Evolutionary conservation across 805 yeast species (phyloP).

Genomic region (Spathaspora sp.): DNA sequence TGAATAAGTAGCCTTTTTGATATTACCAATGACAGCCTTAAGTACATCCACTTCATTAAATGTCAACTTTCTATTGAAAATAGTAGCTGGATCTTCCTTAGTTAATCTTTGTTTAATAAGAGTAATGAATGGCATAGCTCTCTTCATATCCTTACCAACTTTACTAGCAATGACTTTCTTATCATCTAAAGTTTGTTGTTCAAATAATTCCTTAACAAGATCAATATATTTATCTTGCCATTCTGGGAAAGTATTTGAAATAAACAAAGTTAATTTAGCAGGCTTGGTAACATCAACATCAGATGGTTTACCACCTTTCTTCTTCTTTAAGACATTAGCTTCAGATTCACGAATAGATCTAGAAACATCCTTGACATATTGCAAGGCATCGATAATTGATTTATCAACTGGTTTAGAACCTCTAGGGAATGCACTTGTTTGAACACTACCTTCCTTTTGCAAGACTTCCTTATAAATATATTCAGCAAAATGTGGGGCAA

Average conservation of each 20-base stretch:
- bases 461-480: constrained; percentile 82
- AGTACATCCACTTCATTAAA: constrained; percentile 75
- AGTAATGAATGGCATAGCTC: constrained; percentile 96
- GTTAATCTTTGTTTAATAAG: constrained; percentile 76
- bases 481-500: constrained; percentile 96
- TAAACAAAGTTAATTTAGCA: constrained; percentile 64
- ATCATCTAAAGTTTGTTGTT: constrained; percentile 58
- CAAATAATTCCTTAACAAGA: constrained; percentile 74
- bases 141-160: constrained; percentile 88
- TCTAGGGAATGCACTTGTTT: constrained; percentile 77
- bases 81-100: constrained; percentile 66
- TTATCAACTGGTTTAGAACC: constrained; percentile 63
- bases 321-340: constrained; percentile 71
- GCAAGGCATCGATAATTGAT: constrained; percentile 62
- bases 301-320: constrained; percentile 77
- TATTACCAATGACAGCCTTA: constrained; percentile 48
- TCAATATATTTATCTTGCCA: constrained; percentile 61
- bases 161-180: constrained; percentile 59
- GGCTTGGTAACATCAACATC: constrained; percentile 77
- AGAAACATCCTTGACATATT: constrained; percentile 72
- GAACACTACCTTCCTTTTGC: constrained; percentile 62
- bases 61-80: constrained; percentile 84
- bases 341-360: constrained; percentile 92
- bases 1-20: constrained; percentile 64
- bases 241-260: constrained; percentile 76